These are phyloP conservation scores for Neonothopanus nambi DNA, from an alignment of 1,284 basidiomycete genomes.

Conservation along the genomic window DNA sequence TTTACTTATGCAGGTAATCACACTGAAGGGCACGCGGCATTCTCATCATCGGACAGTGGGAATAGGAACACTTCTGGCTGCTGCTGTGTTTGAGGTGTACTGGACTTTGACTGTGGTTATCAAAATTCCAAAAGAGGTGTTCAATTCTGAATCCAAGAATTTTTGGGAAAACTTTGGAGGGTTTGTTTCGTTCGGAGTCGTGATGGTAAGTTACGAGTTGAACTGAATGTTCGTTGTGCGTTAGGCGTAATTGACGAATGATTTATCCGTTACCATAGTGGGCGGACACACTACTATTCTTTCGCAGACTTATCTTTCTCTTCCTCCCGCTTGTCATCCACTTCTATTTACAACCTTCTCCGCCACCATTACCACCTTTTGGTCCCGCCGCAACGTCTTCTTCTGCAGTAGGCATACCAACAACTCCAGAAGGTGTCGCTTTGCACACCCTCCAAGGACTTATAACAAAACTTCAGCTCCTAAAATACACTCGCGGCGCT, in stretches of 20 bases:
- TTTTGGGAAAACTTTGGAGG: not conserved
- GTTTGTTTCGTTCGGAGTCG: slow-evolving; percentile 30
- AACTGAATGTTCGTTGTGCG: not conserved
- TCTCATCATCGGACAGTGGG: slow-evolving; percentile 50
- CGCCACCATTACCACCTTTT: slow-evolving; percentile 36
- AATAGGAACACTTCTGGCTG: slow-evolving; percentile 43
- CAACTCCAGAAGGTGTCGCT: slow-evolving; percentile 28
- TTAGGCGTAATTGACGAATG: not conserved
- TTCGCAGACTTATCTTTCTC: slow-evolving; percentile 60
- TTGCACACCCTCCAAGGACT: slow-evolving; percentile 37
- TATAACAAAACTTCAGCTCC: slow-evolving; percentile 46
- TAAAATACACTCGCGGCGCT: slow-evolving; percentile 55
- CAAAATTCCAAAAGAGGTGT: slow-evolving; percentile 37
- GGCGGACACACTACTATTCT: slow-evolving; percentile 58
- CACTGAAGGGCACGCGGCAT: slow-evolving; percentile 31
- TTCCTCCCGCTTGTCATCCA: slow-evolving; percentile 54
- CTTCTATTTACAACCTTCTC: slow-evolving; percentile 41
- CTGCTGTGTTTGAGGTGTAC: slow-evolving; percentile 43
- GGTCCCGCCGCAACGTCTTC: slow-evolving; percentile 24
- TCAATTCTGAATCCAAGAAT: not conserved
- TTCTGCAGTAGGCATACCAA: slow-evolving; percentile 12
- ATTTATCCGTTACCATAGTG: slow-evolving; percentile 41
- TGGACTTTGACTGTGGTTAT: slow-evolving; percentile 48
- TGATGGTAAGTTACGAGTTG: slow-evolving; percentile 60
- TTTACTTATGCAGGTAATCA: slow-evolving; percentile 33